Percentiles rank a stretch among this genome's conserved stretches.
Conservation (phyloP, 2,329 filamentous ascomycete species). For the Aspergillus eucalypticola region DNA sequence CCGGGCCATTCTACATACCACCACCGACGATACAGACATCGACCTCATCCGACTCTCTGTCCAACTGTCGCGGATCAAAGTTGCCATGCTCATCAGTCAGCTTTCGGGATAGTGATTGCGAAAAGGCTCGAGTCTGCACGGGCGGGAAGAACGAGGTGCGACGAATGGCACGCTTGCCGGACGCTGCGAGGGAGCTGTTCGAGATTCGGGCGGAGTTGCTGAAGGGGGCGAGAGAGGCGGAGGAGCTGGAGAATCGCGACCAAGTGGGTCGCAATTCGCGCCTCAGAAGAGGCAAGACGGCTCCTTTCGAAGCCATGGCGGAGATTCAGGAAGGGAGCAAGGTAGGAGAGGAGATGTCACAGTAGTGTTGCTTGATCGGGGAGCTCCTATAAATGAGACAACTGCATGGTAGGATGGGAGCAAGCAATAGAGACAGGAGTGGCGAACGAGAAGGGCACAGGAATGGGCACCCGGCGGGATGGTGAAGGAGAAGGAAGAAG, state of each 20-base stretch:
- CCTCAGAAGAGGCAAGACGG: constrained; percentile 45
- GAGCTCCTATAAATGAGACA: constrained; percentile 12
- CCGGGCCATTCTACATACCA: constrained; percentile 49
- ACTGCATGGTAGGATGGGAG: constrained; percentile 18
- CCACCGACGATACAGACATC: constrained; percentile 97
- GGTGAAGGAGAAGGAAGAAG: background rate
- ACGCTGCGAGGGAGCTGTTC: constrained; percentile 21
- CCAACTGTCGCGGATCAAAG: constrained; percentile 68
- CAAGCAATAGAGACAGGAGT: background rate
- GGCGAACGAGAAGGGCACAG: background rate
- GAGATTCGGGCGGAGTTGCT: constrained; percentile 23
- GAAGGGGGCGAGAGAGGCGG: constrained; percentile 25
- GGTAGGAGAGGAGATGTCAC: constrained; percentile 1
- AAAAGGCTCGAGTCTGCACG: constrained; percentile 46
- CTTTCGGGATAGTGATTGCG: constrained; percentile 42
- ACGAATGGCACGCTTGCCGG: constrained; percentile 21
- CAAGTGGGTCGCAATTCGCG: constrained; percentile 37
- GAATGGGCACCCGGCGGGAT: background rate
- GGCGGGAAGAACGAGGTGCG: constrained; percentile 25
- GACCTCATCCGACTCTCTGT: constrained; percentile 88
- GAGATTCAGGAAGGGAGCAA: constrained; percentile 2
- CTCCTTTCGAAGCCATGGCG: constrained; percentile 45
- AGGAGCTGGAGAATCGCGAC: constrained; percentile 31
- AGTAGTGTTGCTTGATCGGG: constrained; percentile 1
- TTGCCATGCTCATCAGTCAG: constrained; percentile 53